Evolutionary conservation across 441 rosid genomes (phyloP).

Genomic region (Brassica hybrid): DNA sequence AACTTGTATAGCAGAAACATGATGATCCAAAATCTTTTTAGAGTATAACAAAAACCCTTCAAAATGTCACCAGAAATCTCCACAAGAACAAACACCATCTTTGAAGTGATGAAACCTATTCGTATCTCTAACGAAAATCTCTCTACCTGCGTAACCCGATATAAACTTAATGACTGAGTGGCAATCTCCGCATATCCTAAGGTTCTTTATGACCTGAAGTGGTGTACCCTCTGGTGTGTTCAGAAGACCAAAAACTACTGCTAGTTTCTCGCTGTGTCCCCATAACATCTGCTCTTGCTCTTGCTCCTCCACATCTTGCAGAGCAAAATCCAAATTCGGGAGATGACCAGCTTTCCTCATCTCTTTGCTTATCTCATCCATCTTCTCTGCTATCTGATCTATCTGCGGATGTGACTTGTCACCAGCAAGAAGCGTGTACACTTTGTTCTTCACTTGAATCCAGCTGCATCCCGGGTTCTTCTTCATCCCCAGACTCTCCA

Average conservation of each 20-base stretch:
- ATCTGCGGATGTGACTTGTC: conserved; percentile 61
- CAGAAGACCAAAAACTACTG: conserved; percentile 61
- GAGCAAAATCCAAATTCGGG: conserved; percentile 50
- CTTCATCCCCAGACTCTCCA: conserved; percentile 56
- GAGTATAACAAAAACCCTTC: neutral
- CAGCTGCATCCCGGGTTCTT: conserved; percentile 76
- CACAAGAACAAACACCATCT: conserved; percentile 69
- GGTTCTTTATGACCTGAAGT: conserved; percentile 65
- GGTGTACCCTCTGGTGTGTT: conserved; percentile 57
- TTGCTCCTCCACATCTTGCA: conserved; percentile 67
- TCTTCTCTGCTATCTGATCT: conserved; percentile 51
- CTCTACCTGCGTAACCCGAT: conserved; percentile 53
- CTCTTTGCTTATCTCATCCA: conserved; percentile 50
- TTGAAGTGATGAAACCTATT: conserved; percentile 71
- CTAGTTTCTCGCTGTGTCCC: conserved; percentile 73
- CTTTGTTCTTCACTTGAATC: conserved; percentile 59
- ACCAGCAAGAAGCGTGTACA: conserved; percentile 65
- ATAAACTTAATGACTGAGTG: conserved; percentile 62
- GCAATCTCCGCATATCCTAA: conserved; percentile 71
- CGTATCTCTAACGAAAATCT: conserved; percentile 59
- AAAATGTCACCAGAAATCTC: conserved; percentile 51
- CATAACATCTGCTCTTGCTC: conserved; percentile 60
- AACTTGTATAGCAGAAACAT: neutral
- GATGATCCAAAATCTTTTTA: neutral
- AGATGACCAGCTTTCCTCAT: conserved; percentile 52